Evolutionary conservation across 2,329 filamentous ascomycete genomes (phyloP), one percentile per base, ranked within the genome.

Genomic region (Ascochyta koolunga): DNA sequence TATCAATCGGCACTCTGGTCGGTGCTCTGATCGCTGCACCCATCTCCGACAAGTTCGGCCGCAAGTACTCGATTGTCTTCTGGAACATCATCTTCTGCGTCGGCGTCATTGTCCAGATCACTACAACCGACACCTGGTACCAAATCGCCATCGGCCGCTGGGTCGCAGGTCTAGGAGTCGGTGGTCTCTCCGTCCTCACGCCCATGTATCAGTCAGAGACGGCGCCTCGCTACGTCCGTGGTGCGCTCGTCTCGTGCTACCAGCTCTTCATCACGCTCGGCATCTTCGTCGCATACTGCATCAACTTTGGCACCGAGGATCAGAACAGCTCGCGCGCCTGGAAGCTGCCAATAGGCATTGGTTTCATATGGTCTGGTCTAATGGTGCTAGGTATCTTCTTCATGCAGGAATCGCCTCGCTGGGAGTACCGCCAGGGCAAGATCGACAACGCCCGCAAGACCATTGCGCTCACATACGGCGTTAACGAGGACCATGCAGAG

Each of bases 1-100:
- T 91, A 15, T 91, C 87, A 0, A 87, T 87, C 19, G 89, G 89
- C 25, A 91, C 89, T 6, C 89, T 92, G 70, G 85, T 91, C 56
- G 89, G 89, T 24, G 83, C 88, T 5, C 77, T 92, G 2, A 73
- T 77, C 24, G 76, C 77, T 25, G 79, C 85, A 9, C 84, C 83
- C 22, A 75, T 89, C 33, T 83, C 86, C 32, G 86, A 89, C 56
- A 75, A 74, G 3, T 78, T 89, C 40, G 87, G 87, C 21, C 84
- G 87, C 13, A 82, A 83, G 27, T 74, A 83, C 32, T 83, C 84
- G 16, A 89, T 89, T 61, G 83, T 84, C n/a, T 73, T 79, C 44
- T 83, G 85, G 58, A 83, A 85, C 50, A 78, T 88, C 54, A 83
- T 86, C 70, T 85, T 86, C 64, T 85, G 82, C 59, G 73, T 88